Evolutionary conservation across 1,284 basidiomycete genomes (phyloP).

Genomic region (Malassezia arunalokei): DNA sequence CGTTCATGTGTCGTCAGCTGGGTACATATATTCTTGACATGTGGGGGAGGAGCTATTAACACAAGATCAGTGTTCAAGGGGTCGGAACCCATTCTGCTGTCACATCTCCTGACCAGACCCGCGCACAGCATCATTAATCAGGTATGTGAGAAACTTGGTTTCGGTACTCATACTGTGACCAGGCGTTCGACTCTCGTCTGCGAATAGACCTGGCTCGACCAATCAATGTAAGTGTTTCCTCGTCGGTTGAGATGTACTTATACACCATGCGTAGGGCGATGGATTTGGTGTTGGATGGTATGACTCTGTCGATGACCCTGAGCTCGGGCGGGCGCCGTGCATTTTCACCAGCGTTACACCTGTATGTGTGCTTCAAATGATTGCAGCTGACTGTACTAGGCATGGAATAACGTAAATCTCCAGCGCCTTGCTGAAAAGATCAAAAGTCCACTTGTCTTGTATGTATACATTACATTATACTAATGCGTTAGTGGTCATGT

Average conservation of each 20-base stretch:
- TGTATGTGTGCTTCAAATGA: neutral
- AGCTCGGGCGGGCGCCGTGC: conserved; percentile 54
- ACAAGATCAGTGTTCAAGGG: conserved; percentile 32
- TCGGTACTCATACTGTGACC: neutral
- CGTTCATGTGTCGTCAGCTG: too few relatives aligned
- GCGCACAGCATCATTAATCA: conserved; percentile 66
- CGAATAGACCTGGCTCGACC: conserved; percentile 47
- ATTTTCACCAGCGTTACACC: conserved; percentile 90
- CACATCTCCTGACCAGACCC: conserved; percentile 70
- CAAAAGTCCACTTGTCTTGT: conserved; percentile 37
- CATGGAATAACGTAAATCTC: conserved; percentile 42
- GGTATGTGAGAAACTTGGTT: neutral
- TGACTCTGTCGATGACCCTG: conserved; percentile 23
- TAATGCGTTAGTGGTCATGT: conserved; percentile 25
- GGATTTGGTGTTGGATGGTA: conserved; percentile 86
- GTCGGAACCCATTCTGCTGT: conserved; percentile 26
- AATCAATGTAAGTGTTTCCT: conserved; percentile 23
- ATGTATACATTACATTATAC: neutral
- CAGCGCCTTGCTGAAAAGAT: conserved; percentile 41
- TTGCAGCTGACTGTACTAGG: conserved; percentile 2
- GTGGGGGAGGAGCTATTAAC: too few relatives aligned
- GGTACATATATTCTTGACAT: too few relatives aligned
- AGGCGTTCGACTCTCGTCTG: conserved; percentile 37
- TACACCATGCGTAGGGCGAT: conserved; percentile 53
- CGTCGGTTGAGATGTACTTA: neutral